Conservation (phyloP, 768 basidiomycete species). For the Sistotremastrum niveocremeum region DNA sequence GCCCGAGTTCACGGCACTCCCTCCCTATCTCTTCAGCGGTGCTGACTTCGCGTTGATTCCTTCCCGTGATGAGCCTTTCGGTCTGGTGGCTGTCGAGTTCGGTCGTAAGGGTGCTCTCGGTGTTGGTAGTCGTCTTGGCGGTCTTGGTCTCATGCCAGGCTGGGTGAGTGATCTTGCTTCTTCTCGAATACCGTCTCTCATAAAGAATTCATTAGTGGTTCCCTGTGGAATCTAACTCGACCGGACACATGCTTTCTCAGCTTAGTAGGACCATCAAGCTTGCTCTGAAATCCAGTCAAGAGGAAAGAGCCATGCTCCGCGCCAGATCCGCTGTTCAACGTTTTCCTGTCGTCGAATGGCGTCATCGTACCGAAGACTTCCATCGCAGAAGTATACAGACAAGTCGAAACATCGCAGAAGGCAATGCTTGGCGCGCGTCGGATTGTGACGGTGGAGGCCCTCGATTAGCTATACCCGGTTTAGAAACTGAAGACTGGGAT, state of each 20-base stretch:
- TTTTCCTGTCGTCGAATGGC: conserved; percentile 97
- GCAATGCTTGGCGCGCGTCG: conserved; percentile 65
- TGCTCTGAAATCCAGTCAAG: conserved; percentile 79
- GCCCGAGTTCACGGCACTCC: conserved; percentile 89
- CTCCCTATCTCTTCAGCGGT: conserved; percentile 87
- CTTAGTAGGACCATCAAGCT: conserved; percentile 89
- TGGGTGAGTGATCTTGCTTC: conserved; percentile 48
- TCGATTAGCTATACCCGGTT: conserved; percentile 28
- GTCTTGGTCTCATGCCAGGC: conserved; percentile 93
- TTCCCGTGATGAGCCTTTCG: conserved; percentile 93
- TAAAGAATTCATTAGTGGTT: conserved; percentile 55
- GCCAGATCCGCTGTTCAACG: conserved; percentile 90
- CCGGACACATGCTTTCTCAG: conserved; percentile 90
- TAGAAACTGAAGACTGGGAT: conserved; percentile 69
- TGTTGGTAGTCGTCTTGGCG: conserved; percentile 87
- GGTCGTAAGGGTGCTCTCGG: conserved; percentile 93
- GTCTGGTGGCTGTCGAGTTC: conserved; percentile 91
- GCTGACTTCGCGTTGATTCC: conserved; percentile 94
- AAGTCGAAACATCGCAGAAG: conserved; percentile 56
- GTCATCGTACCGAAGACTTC: conserved; percentile 91
- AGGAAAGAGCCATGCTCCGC: conserved; percentile 85
- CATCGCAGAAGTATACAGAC: conserved; percentile 69
- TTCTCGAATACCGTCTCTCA: background rate
- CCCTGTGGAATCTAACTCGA: conserved; percentile 88
- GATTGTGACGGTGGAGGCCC: conserved; percentile 41